Percentiles rank a stretch among this genome's conserved stretches.
These are phyloP conservation scores for Thecaphora thlaspeos DNA, from an alignment of 1,284 basidiomycete genomes.

Conservation along the genomic window DNA sequence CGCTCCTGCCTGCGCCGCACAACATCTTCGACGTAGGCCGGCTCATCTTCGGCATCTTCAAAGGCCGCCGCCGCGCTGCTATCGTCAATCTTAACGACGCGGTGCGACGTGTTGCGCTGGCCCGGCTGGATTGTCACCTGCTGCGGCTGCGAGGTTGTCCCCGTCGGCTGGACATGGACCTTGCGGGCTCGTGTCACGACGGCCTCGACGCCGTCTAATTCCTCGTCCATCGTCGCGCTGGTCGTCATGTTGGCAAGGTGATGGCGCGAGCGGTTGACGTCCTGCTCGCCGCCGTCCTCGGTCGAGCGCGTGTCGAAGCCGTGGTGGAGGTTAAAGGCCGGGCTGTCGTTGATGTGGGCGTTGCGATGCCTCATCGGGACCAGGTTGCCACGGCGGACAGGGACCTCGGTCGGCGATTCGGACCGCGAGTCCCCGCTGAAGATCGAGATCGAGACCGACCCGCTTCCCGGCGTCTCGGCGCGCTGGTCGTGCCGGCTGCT, in stretches of 20 bases:
- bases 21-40: background rate
- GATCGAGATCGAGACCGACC: background rate
- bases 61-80: slow-evolving; percentile 11
- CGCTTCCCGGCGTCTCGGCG: background rate
- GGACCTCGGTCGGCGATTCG: slow-evolving; percentile 32
- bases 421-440: slow-evolving; percentile 10
- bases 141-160: slow-evolving; percentile 15
- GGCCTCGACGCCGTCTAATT: slow-evolving; percentile 11
- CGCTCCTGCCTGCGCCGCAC: slow-evolving; percentile 14
- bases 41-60: slow-evolving; percentile 44
- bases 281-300: slow-evolving; percentile 11
- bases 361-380: slow-evolving; percentile 46
- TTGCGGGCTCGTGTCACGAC: slow-evolving; percentile 32
- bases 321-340: slow-evolving; percentile 37
- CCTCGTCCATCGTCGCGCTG: background rate
- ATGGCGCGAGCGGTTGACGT: slow-evolving; percentile 1
- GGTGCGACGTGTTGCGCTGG: slow-evolving; percentile 31
- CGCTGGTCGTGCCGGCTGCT: background rate
- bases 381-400: slow-evolving; percentile 22
- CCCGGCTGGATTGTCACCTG: slow-evolving; percentile 27
- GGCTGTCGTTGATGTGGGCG: slow-evolving; percentile 42
- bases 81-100: slow-evolving; percentile 17
- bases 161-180: slow-evolving; percentile 23
- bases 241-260: background rate
- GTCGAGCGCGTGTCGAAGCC: slow-evolving; percentile 31